Conservation (phyloP, 108 stramenopile species). For the Nitzschia sp. region DNA sequence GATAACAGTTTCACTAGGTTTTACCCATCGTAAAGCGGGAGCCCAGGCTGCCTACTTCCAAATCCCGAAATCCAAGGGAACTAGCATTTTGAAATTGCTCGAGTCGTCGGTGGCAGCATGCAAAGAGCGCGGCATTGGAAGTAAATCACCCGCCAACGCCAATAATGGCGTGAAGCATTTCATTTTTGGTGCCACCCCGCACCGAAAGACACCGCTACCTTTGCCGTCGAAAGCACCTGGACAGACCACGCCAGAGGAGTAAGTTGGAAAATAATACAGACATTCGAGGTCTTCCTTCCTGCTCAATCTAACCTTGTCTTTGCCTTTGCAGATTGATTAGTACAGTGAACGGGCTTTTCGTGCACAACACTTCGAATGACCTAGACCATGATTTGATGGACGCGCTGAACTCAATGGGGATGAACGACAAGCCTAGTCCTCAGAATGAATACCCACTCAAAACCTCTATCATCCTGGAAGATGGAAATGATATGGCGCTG, state of each 20-base stretch:
- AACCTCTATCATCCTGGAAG: conserved; percentile 11
- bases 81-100: conserved; percentile 23
- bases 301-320: background rate
- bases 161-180: background rate
- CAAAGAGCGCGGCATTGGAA: conserved; percentile 25
- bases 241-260: too few relatives aligned
- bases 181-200: conserved; percentile 1
- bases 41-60: conserved; percentile 40
- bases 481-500: conserved; percentile 4
- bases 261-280: too few relatives aligned
- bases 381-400: conserved; percentile 15
- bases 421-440: conserved; percentile 19
- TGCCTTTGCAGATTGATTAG: background rate
- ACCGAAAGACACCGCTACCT: too few relatives aligned
- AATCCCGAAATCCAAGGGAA: conserved; percentile 39
- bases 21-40: conserved; percentile 60
- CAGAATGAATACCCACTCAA: background rate
- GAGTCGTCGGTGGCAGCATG: conserved; percentile 29
- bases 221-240: too few relatives aligned
- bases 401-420: conserved; percentile 13
- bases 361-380: background rate
- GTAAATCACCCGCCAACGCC: background rate
- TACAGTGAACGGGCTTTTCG: background rate
- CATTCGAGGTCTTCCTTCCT: too few relatives aligned
- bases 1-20: conserved; percentile 56